phyloP scores from a whole-genome alignment of 192 early-diverging fungal genomes.

The Coemansia sp. region DNA sequence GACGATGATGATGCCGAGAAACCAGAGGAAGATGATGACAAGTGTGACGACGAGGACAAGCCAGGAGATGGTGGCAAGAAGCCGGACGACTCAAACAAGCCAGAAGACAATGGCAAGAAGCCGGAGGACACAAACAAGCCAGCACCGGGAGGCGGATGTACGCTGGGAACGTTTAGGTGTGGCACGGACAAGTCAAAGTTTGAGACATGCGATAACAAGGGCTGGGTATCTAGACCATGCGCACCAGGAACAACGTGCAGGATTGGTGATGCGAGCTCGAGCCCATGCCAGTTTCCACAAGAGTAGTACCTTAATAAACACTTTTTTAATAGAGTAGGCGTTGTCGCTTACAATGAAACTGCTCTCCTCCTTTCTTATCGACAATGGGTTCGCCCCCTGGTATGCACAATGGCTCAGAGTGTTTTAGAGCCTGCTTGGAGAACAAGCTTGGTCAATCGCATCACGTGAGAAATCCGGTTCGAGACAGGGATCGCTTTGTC shows the following conservation, averaged over 20 bases:
- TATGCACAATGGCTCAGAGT: not conserved
- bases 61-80: not conserved
- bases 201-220: constrained; percentile 12
- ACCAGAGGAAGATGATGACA: not conserved
- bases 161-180: constrained; percentile 5
- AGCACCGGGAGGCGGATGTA: not conserved
- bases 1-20: too few species aligned
- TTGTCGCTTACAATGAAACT: not conserved
- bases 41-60: not conserved
- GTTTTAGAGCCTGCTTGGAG: not conserved
- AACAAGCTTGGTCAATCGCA: not conserved
- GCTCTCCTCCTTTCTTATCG: not conserved
- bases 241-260: constrained; percentile 16
- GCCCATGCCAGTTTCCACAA: constrained; percentile 5
- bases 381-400: not conserved
- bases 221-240: constrained; percentile 11
- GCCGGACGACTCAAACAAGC: too few species aligned
- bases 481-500: not conserved
- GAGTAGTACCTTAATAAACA: not conserved
- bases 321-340: not conserved
- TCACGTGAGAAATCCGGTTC: not conserved
- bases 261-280: not conserved
- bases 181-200: constrained; percentile 1
- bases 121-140: not conserved
- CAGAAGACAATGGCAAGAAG: not conserved